These are phyloP conservation scores for Leccinum incarnatum DNA, from an alignment of 768 basidiomycete species.

Conservation along the genomic window DNA sequence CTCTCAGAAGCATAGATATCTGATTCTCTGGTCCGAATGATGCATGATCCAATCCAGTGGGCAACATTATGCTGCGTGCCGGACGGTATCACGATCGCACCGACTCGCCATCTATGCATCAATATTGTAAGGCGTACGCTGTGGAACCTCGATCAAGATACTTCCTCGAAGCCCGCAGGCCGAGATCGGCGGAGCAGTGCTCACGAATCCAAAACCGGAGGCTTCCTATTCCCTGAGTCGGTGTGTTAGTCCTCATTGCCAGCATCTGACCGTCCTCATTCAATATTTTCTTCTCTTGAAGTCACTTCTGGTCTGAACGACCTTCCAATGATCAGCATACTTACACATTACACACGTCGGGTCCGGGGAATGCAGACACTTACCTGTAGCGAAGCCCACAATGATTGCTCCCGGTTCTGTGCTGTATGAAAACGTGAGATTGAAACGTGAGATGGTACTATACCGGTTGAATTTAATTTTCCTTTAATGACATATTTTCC, in stretches of 20 bases:
- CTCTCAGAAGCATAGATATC: too few relatives aligned
- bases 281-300: conserved; percentile 42
- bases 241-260: too few relatives aligned
- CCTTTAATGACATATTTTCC: conserved; percentile 34
- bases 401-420: conserved; percentile 20
- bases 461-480: conserved; percentile 43
- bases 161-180: neutral
- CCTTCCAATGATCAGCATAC: conserved; percentile 35
- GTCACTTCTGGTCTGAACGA: conserved; percentile 40
- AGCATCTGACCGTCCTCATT: conserved; percentile 57
- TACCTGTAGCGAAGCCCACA: conserved; percentile 18
- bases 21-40: neutral
- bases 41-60: neutral
- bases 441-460: conserved; percentile 10
- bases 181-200: neutral
- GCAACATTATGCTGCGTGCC: neutral
- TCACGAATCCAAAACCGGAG: conserved; percentile 13
- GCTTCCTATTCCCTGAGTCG: conserved; percentile 29
- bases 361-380: too few relatives aligned
- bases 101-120: neutral
- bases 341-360: conserved; percentile 25
- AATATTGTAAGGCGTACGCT: neutral
- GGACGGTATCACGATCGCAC: neutral
- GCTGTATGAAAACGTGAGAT: conserved; percentile 22
- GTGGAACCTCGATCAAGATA: too few relatives aligned